These are phyloP conservation scores for Venustampulla echinocandica DNA, from an alignment of 495 filamentous ascomycete genomes.

Conservation along the genomic window DNA sequence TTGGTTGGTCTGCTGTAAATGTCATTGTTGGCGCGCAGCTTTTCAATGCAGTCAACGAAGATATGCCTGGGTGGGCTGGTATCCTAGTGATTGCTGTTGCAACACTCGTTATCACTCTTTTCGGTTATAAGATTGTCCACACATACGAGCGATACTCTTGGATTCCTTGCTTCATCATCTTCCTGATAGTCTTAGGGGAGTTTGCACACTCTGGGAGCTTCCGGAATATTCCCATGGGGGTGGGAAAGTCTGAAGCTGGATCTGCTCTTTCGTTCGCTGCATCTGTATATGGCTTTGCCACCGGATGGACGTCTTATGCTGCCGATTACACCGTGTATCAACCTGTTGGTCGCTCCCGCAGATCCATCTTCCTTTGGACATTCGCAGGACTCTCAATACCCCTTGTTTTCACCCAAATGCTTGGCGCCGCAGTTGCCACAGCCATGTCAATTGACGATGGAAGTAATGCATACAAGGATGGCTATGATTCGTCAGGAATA, in stretches of 20 bases:
- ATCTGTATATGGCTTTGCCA: conserved; percentile 68
- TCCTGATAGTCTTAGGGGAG: conserved; percentile 63
- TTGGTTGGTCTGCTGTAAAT: conserved; percentile 65
- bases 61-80: conserved; percentile 65
- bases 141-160: conserved; percentile 70
- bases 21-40: conserved; percentile 78
- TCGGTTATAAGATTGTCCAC: conserved; percentile 79
- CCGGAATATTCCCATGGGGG: conserved; percentile 54
- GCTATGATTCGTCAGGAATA: conserved; percentile 53
- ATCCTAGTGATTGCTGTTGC: conserved; percentile 67
- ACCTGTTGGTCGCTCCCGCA: conserved; percentile 47
- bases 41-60: conserved; percentile 62
- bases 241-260: conserved; percentile 54
- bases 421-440: conserved; percentile 65
- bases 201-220: conserved; percentile 74
- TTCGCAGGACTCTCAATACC: conserved; percentile 63
- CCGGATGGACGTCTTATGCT: conserved; percentile 72
- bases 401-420: conserved; percentile 68
- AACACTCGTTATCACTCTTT: conserved; percentile 63
- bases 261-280: conserved; percentile 63
- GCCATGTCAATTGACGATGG: conserved; percentile 46
- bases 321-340: conserved; percentile 84
- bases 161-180: conserved; percentile 70
- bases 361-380: conserved; percentile 59
- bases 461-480: conserved; percentile 37